Base-by-base conservation (phyloP, 2,329 filamentous ascomycete species). In the Exserohilum rostratum region DNA sequence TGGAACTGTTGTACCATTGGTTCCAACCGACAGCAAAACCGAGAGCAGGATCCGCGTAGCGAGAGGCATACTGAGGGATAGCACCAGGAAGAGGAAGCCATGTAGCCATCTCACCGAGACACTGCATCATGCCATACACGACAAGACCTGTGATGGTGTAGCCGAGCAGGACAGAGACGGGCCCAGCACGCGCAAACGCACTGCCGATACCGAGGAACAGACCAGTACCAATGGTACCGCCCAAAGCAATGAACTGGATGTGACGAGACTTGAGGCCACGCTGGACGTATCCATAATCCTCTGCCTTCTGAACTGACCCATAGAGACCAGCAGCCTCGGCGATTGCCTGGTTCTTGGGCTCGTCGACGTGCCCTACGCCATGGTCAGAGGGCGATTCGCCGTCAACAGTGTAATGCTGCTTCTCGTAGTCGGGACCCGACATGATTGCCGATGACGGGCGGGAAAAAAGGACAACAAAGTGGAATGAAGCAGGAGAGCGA, bases 231-330 rank as follows among this genome's bases (percentile, higher is more conserved):
- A 86, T 85, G 4, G 82, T 83, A 53, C 83, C 83, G 50, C 83
- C 83, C 12, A 86, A 77, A 12, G 83, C 84, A 64, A 87, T 86
- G 65, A 85, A 83, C 57, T 85, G 77, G 46, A 85, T 82, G 67
- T 85, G 83, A 60, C 82, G 78, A 33, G 80, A 81, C 66, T 82
- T 82, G 51, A 81, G 71, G 44, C 75, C 60, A 50, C 53, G 31
- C 31, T 55, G 48, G 18, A 60, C 50, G 29, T 60, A 60, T 46
- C 57, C 57, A 20, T 44, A 57, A 4, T 57, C 37, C 34, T 58
- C 56, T 9, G 81, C 82, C 6, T 77, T 78, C 48, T 79, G 71
- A 34, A 81, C 63, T 59, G 83, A 77, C 40, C 82, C 82, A 66
- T 83, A 85, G 17, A 84, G 42, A 46, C 80, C 83, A 37, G 78